phyloP scores from a whole-genome alignment of 306 rosid species.

The Geum urbanum region DNA sequence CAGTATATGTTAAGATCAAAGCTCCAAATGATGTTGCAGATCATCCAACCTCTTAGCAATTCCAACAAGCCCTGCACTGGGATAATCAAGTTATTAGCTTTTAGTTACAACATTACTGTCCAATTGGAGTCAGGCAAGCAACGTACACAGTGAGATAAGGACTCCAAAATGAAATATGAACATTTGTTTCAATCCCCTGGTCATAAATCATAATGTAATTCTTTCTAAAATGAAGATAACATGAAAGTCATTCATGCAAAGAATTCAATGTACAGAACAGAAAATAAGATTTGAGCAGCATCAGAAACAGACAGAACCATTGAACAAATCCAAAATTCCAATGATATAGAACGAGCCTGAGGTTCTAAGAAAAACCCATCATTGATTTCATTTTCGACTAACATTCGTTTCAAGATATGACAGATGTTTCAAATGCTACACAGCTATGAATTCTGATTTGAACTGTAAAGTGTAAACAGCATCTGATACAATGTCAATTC shows the following conservation, averaged over 20 bases:
- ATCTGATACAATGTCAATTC: too few species aligned
- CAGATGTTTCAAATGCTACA: too few species aligned
- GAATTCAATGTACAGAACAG: neutral
- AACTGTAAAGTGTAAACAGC: too few species aligned
- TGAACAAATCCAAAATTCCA: too few species aligned
- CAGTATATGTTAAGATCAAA: neutral
- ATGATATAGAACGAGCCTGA: too few species aligned
- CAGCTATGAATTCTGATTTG: too few species aligned
- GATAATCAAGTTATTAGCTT: constrained; percentile 12
- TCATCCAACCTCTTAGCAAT: constrained; percentile 6
- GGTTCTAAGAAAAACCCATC: too few species aligned
- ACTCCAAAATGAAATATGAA: neutral
- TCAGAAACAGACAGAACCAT: too few species aligned
- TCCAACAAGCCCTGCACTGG: constrained; percentile 33
- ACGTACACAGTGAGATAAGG: neutral
- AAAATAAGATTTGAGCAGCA: neutral
- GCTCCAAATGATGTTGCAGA: neutral
- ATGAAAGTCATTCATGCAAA: neutral
- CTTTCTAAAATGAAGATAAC: neutral
- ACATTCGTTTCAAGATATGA: too few species aligned
- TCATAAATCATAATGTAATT: neutral
- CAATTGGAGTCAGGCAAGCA: neutral
- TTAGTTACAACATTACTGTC: neutral
- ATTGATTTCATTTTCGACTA: too few species aligned
- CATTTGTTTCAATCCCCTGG: neutral